Evolutionary conservation across 73 alveolate genomes (phyloP).

Genomic region (Blepharisma stoltei): DNA sequence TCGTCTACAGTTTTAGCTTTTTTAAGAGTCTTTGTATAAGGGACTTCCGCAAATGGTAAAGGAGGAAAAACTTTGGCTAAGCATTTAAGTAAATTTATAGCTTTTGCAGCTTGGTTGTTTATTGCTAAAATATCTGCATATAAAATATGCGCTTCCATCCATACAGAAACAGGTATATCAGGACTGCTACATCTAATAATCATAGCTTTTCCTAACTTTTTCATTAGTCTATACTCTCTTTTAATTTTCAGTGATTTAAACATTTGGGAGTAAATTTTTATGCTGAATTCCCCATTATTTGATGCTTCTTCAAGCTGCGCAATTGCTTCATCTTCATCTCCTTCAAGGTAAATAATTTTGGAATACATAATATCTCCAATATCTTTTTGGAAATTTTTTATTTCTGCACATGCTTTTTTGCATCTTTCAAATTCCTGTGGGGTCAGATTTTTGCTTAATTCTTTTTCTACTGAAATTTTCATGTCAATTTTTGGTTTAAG

Average conservation of each 20-base stretch:
- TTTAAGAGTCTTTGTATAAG: slow-evolving; percentile 8
- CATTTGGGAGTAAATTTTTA: background rate
- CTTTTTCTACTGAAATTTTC: background rate
- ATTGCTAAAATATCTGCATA: background rate
- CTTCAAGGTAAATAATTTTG: background rate
- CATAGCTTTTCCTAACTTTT: background rate
- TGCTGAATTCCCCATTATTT: background rate
- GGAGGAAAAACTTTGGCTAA: slow-evolving; percentile 11
- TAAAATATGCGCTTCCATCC: slow-evolving; percentile 18
- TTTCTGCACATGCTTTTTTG: background rate
- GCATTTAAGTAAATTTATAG: background rate
- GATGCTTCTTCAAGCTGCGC: too few relatives aligned
- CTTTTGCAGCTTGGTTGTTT: background rate
- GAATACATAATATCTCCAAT: slow-evolving; percentile 1
- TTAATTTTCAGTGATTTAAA: background rate
- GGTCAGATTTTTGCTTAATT: background rate
- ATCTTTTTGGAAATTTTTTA: slow-evolving; percentile 4
- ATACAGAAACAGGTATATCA: background rate
- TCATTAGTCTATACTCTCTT: slow-evolving; percentile 8
- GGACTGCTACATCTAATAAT: slow-evolving; percentile 20
- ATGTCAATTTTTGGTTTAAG: background rate
- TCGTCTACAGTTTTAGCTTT: slow-evolving; percentile 6
- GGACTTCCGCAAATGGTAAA: background rate
- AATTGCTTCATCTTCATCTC: slow-evolving; percentile 6
- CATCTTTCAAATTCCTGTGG: background rate